These are phyloP conservation scores for Leishmania braziliensis DNA, from an alignment of 208 protist genomes.

Conservation along the genomic window DNA sequence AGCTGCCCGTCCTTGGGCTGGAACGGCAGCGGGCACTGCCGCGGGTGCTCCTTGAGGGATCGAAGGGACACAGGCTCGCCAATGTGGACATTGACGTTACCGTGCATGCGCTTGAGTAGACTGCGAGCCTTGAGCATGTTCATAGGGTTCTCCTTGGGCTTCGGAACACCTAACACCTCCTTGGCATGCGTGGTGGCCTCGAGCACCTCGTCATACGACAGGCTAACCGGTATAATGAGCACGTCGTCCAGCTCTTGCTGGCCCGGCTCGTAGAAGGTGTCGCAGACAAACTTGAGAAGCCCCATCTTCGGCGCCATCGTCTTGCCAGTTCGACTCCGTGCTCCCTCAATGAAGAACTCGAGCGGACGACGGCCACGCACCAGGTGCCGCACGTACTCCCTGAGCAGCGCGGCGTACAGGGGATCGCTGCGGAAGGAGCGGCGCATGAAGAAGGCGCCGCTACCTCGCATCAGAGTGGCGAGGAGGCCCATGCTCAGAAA, in stretches of 20 bases:
- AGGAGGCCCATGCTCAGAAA: conserved; percentile 81
- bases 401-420: conserved; percentile 82
- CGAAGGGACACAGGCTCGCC: conserved; percentile 79
- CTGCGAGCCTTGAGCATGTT: conserved; percentile 70
- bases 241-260: conserved; percentile 72
- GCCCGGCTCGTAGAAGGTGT: conserved; percentile 67
- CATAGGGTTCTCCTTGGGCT: conserved; percentile 74
- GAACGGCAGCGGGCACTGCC: conserved; percentile 51
- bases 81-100: conserved; percentile 82
- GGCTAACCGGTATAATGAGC: conserved; percentile 79
- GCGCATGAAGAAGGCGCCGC: conserved; percentile 93
- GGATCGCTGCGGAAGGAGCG: conserved; percentile 78
- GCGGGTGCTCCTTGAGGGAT: conserved; percentile 32
- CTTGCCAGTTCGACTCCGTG: conserved; percentile 86
- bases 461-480: conserved; percentile 78
- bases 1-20: conserved; percentile 27
- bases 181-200: conserved; percentile 80
- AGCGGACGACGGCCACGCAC: conserved; percentile 53
- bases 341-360: conserved; percentile 93
- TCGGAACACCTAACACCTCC: conserved; percentile 88
- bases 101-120: conserved; percentile 64
- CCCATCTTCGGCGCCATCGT: conserved; percentile 88
- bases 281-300: conserved; percentile 88
- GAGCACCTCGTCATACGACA: conserved; percentile 91
- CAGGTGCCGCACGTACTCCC: conserved; percentile 83